Base-by-base conservation (phyloP, 2,329 filamentous ascomycete species). In the Reticulascus tulasneorum region DNA sequence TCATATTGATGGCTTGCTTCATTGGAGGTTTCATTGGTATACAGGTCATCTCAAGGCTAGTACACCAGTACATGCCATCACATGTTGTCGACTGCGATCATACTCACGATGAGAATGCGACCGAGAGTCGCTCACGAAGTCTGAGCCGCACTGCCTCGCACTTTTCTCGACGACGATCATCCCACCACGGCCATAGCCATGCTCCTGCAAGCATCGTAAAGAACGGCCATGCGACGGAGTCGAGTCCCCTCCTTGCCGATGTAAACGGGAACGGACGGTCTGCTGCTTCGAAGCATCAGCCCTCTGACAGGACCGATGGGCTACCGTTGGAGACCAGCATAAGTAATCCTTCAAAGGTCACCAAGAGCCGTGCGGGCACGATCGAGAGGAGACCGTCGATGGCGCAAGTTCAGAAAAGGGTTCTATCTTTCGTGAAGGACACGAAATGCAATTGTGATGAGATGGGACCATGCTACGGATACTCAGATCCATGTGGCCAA, bases 51-150 rank as follows among this genome's bases (percentile, higher is more conserved):
- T 90, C 86, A 8, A 74, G 84, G 32, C 56, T 88, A 18, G 64
- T 90, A 37, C 86, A 93, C 53, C 75, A 73, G 23, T 78, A 80
- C 47, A 80, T 90, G 54, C 86, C 86, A 7, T 86, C 85, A 13
- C 83, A 88, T 48, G 81, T 89, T 6, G 84, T 90, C 36, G 84
- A 86, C 54, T 93, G 86, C 59, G 84, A 87, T 45, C 84, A 89
- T 52, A 76, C 71, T 28, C 84, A 90, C 51, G 71, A 77, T 10
- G 80, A 80, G 15, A 63, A 71, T 42, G 53, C 51, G 5, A 44
- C 44, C 18, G 57, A 57, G 12, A 53, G 59, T 23, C 41, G 41
- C 11, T 44, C 44, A 9, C 38, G 44, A 29, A 46, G 44, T 15
- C 44, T 38, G 26, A 46, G 37, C 25, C 35, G 41, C 15, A 44